These are phyloP conservation scores for Clonostachys rosea DNA, from an alignment of 2,329 filamentous ascomycete genomes.

Conservation along the genomic window DNA sequence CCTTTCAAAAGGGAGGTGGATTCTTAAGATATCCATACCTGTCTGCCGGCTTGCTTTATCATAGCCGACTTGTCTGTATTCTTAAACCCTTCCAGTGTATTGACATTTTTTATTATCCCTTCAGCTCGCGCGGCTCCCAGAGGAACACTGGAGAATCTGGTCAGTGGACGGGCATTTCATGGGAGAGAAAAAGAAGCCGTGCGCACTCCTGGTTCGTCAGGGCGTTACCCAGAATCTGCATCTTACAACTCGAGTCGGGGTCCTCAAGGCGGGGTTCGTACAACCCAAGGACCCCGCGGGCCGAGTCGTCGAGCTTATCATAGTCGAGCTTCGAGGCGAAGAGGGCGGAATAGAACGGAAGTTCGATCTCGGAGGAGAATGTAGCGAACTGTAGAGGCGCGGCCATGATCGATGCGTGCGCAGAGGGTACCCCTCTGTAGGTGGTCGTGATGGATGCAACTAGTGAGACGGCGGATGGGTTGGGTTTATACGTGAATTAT, in stretches of 20 bases:
- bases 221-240: conserved; percentile 87
- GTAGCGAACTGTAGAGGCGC: conserved; percentile 65
- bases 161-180: conserved; percentile 17
- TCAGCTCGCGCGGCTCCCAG: conserved; percentile 75
- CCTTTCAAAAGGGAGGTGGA: background rate
- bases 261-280: conserved; percentile 80
- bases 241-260: conserved; percentile 73
- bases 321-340: conserved; percentile 92
- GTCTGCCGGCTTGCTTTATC: conserved; percentile 73
- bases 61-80: conserved; percentile 75
- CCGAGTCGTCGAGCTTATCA: conserved; percentile 94
- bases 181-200: conserved; percentile 4
- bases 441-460: no score
- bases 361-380: conserved; percentile 89
- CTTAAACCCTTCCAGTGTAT: conserved; percentile 91
- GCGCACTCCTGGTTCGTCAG: conserved; percentile 78
- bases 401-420: background rate
- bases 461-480: no score
- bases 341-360: conserved; percentile 92
- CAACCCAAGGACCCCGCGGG: conserved; percentile 77
- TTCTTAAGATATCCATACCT: conserved; percentile 42
- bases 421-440: no score
- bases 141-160: conserved; percentile 49
- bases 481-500: no score
- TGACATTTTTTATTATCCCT: conserved; percentile 92